These are phyloP conservation scores for Thalassiosira hispida DNA, from an alignment of 352 stramenopile genomes.

Conservation along the genomic window DNA sequence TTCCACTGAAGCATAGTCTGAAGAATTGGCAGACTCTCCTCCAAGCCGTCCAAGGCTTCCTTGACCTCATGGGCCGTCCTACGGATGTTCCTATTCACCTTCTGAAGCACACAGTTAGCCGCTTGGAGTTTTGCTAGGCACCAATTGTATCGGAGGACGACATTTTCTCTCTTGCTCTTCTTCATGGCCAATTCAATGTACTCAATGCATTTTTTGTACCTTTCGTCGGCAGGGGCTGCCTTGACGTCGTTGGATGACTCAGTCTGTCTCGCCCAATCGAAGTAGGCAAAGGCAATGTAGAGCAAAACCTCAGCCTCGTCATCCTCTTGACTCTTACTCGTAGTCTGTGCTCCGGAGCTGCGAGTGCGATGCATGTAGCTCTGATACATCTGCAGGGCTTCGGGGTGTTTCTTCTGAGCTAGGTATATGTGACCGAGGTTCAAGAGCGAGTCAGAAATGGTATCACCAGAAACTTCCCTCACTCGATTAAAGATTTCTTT, in stretches of 20 bases:
- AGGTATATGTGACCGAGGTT: constrained; percentile 98
- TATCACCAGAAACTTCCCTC: constrained; percentile 93
- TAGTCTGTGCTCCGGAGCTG: constrained; percentile 66
- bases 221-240: constrained; percentile 76
- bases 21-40: constrained; percentile 76
- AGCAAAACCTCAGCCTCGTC: constrained; percentile 77
- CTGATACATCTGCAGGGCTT: constrained; percentile 95
- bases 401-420: constrained; percentile 94
- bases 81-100: constrained; percentile 76
- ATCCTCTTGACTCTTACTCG: constrained; percentile 77
- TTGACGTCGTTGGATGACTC: constrained; percentile 78
- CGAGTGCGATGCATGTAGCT: constrained; percentile 85
- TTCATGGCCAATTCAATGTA: constrained; percentile 73
- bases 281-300: constrained; percentile 85
- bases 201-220: constrained; percentile 81
- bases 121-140: constrained; percentile 80
- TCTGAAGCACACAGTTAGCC: constrained; percentile 81
- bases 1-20: constrained; percentile 77
- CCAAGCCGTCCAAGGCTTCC: constrained; percentile 71
- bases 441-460: constrained; percentile 93
- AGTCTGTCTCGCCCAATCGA: constrained; percentile 83
- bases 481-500: constrained; percentile 95
- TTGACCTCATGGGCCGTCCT: constrained; percentile 79
- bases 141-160: constrained; percentile 76
- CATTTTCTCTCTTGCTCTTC: constrained; percentile 70